A percentile compares a stretch with the other conserved stretches of the same genome.
These are phyloP conservation scores for Xylaria sp. DNA, from an alignment of 2,329 filamentous ascomycete genomes.

Conservation along the genomic window DNA sequence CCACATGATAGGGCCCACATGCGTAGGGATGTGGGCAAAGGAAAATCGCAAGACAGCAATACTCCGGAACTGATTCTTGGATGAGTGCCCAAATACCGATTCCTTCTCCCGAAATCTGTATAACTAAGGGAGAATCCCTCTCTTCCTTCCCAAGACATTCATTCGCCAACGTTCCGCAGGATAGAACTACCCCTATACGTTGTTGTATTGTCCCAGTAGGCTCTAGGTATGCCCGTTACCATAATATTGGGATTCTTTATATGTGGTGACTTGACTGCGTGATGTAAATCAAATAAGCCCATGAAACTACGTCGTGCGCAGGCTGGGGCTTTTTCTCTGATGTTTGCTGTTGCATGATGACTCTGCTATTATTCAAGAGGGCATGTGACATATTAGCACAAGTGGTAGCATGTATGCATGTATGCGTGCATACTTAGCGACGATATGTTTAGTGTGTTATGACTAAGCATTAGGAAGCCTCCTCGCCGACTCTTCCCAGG, in stretches of 20 bases:
- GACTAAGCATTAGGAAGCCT: conserved; percentile 27
- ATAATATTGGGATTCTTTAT: neutral
- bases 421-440: neutral
- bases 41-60: neutral
- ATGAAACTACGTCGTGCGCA: neutral
- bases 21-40: neutral
- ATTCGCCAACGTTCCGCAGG: neutral
- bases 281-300: neutral
- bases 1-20: no score
- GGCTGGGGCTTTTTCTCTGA: neutral
- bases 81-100: neutral
- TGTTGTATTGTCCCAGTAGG: neutral
- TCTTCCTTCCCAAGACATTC: neutral
- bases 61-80: neutral
- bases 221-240: neutral
- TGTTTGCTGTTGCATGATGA: neutral
- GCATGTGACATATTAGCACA: neutral
- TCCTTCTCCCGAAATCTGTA: neutral
- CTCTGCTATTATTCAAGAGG: neutral
- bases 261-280: neutral
- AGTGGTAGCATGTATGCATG: neutral
- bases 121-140: neutral
- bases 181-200: neutral
- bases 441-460: neutral
- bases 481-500: conserved; percentile 47